Base-by-base conservation (phyloP, 73 alveolate species). In the Uronychia setigera region DNA sequence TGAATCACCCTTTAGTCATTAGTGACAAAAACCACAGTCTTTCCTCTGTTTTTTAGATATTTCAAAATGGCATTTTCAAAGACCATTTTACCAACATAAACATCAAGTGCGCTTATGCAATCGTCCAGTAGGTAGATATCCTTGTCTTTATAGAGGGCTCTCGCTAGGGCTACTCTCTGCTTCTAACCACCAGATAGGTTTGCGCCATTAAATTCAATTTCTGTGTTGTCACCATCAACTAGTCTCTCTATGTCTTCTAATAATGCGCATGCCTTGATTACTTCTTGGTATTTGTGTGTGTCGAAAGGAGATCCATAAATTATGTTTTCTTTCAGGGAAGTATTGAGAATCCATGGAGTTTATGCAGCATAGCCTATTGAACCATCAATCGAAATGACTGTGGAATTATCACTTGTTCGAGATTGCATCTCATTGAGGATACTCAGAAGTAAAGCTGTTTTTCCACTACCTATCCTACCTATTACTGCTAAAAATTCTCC, bases 91-190 rank as follows among this genome's bases (percentile, higher is more conserved):
- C 87, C 89, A 19, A 92, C 92, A 59, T 88, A 77, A 46, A 80
- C 81, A 77, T 92, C 97, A 29, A 92, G 84, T 26, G 95, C 90
- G 46, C 92, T 79, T 31, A 92, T 60, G 26, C 91, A 92, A 76
- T 92, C 97, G 81, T 92, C 97, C 79, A 92, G 87, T 82, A 92
- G 59, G 84, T 84, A 89, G 67, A 92, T 84, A 78, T 92, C 97
- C 33, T 83, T 79, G 31, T 88, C 87, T 76, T 60, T 76, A 76
- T 92, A 92, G 67, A 92, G 57, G 35, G 91, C 87, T 79, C 97
- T 67, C 26, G 96, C 97, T 79, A 87, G 59, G 9, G 93, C 80
- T 29, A 92, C 60, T 80, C 97, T 83, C 33, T 90, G 88, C 85
- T 87, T 92, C 83, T 92, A 94, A 0, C 97, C 97, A 26, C 97